Percentiles rank a stretch among this genome's conserved stretches.
Evolutionary conservation across 2,329 filamentous ascomycete genomes (phyloP).

Genomic region (Furcasterigmium sp.): DNA sequence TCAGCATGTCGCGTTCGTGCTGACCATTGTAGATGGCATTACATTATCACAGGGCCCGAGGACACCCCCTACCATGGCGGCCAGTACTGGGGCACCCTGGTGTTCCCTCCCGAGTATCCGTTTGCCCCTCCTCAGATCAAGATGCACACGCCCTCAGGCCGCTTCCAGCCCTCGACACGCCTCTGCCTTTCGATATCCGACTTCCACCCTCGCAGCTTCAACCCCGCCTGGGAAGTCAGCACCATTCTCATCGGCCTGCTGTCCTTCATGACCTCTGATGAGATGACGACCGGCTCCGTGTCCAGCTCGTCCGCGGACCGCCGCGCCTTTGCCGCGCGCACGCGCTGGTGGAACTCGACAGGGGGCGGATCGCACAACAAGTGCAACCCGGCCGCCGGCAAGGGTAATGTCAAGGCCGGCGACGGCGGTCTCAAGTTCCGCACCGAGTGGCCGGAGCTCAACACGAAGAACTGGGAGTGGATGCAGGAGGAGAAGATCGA

Average conservation of each 20-base stretch:
- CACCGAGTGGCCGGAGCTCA: conserved; percentile 82
- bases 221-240: conserved; percentile 95
- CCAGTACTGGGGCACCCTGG: conserved; percentile 96
- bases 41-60: conserved; percentile 90
- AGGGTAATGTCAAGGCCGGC: conserved; percentile 82
- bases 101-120: conserved; percentile 94
- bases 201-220: conserved; percentile 97
- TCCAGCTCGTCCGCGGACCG: conserved; percentile 73
- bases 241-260: conserved; percentile 92
- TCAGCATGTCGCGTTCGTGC: neutral
- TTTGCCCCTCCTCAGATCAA: conserved; percentile 96
- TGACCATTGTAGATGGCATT: conserved; percentile 68
- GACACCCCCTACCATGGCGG: conserved; percentile 90
- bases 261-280: conserved; percentile 97
- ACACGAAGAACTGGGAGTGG: conserved; percentile 87
- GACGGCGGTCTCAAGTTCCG: conserved; percentile 90
- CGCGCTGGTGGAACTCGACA: conserved; percentile 95
- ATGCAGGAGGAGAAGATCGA: conserved; percentile 83
- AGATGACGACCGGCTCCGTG: conserved; percentile 94
- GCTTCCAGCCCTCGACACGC: conserved; percentile 88
- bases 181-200: conserved; percentile 95
- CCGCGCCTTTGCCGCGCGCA: conserved; percentile 68
- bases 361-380: conserved; percentile 71
- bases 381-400: conserved; percentile 41
- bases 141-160: conserved; percentile 96